phyloP scores from a whole-genome alignment of 192 early-diverging fungal genomes.

The Piromyces sp. region DNA sequence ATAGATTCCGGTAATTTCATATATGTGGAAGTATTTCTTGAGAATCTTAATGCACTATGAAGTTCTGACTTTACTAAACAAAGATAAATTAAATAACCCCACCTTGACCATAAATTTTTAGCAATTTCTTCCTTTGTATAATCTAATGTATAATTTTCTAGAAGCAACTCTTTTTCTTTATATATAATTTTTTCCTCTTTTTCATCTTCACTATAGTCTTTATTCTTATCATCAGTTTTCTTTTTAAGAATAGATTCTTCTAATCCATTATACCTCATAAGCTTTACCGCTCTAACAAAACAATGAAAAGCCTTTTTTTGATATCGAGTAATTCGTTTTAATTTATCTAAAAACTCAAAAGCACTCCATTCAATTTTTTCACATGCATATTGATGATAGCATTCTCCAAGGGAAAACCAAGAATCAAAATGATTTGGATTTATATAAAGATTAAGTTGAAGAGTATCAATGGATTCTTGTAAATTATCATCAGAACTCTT shows the following conservation, averaged over 20 bases:
- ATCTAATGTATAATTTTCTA: not conserved
- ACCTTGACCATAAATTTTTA: not conserved
- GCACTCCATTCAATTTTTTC: not conserved
- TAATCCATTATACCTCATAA: not conserved
- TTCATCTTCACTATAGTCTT: not conserved
- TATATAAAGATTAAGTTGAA: not conserved
- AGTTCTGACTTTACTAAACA: not conserved
- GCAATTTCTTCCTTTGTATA: not conserved
- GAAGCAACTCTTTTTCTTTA: not conserved
- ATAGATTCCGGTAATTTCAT: not conserved
- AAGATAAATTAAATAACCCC: not conserved
- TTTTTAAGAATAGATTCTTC: not conserved
- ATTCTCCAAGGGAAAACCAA: not conserved
- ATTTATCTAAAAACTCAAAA: not conserved
- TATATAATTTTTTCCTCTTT: not conserved
- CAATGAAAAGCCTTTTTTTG: not conserved
- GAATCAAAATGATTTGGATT: not conserved
- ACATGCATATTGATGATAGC: not conserved
- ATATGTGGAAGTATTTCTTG: not conserved
- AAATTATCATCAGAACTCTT: not conserved
- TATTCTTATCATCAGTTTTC: not conserved
- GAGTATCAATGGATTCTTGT: not conserved
- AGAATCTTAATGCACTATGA: not conserved
- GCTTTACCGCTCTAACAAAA: not conserved
- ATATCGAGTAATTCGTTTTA: not conserved